phyloP scores from a whole-genome alignment of 2,329 filamentous ascomycete species.

The Knoxdaviesia capensis region DNA sequence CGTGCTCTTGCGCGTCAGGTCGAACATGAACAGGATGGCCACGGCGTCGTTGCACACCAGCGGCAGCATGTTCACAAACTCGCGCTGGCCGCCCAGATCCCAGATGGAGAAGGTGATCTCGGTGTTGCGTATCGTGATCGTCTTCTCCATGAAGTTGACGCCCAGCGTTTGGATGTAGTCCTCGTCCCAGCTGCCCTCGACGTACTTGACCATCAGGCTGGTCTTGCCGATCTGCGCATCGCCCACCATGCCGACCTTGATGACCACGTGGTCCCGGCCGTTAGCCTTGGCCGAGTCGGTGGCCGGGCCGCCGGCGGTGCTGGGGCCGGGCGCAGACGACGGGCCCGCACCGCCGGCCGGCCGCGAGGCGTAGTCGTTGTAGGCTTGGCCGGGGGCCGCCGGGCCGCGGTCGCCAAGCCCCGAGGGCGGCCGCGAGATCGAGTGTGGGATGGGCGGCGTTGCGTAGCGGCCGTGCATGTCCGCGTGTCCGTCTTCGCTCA shows the following conservation, averaged over 20 bases:
- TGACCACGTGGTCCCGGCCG: constrained; percentile 61
- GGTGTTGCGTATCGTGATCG: constrained; percentile 95
- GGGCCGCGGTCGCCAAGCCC: constrained; percentile 25
- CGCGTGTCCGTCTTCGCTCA: too few species aligned
- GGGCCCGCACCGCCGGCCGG: constrained; percentile 14
- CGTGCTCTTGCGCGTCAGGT: constrained; percentile 92
- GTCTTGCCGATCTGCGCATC: constrained; percentile 99
- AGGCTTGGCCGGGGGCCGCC: constrained; percentile 15
- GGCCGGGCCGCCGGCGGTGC: constrained; percentile 14
- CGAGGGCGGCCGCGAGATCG: constrained; percentile 31
- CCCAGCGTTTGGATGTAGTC: constrained; percentile 98
- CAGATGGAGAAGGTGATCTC: constrained; percentile 99
- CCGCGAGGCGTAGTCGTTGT: constrained; percentile 24
- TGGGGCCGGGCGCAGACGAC: constrained; percentile 10
- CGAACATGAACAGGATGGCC: constrained; percentile 98
- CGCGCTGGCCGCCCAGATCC: constrained; percentile 92
- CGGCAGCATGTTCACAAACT: constrained; percentile 99
- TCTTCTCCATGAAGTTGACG: constrained; percentile 99
- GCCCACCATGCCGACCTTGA: constrained; percentile 99
- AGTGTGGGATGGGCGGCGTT: constrained; percentile 24
- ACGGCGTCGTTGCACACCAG: constrained; percentile 99
- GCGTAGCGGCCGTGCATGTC: constrained; percentile 24
- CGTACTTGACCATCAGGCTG: constrained; percentile 98
- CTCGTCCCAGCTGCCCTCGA: constrained; percentile 98
- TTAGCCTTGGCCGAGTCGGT: constrained; percentile 15